Evolutionary conservation across 2,329 filamentous ascomycete species (phyloP).

Genomic region (Talaromyces sp.): DNA sequence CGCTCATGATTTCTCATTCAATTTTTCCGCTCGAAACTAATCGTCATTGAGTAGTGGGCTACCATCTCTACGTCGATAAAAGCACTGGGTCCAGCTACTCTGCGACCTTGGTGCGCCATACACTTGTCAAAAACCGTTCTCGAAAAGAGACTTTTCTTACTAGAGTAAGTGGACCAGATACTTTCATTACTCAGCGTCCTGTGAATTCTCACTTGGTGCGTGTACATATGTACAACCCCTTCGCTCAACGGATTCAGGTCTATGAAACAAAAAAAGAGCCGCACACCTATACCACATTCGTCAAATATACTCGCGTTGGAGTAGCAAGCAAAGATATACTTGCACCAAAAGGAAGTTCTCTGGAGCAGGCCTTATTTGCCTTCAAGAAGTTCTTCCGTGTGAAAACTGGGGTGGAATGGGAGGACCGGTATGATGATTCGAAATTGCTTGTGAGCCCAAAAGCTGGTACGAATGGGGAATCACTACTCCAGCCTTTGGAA

Average conservation of each 20-base stretch:
- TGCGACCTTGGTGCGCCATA: conserved; percentile 56
- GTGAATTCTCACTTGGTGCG: conserved; percentile 9
- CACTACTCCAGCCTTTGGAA: conserved; percentile 21
- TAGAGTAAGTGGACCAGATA: conserved; percentile 47
- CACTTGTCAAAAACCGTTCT: conserved; percentile 41
- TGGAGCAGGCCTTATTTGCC: conserved; percentile 43
- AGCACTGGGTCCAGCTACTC: conserved; percentile 61
- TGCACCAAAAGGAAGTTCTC: conserved; percentile 30
- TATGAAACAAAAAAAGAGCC: conserved; percentile 63
- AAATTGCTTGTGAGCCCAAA: conserved; percentile 21
- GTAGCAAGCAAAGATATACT: conserved; percentile 32
- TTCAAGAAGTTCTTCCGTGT: conserved; percentile 58
- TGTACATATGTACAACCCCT: conserved; percentile 23
- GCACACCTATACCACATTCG: conserved; percentile 59
- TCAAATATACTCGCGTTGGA: conserved; percentile 42
- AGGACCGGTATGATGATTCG: conserved; percentile 35
- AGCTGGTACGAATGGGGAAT: conserved; percentile 22
- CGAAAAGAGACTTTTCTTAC: conserved; percentile 58
- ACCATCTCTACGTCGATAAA: conserved; percentile 62
- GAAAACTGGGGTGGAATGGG: conserved; percentile 60
- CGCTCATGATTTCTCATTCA: not conserved
- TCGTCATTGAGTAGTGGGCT: conserved; percentile 47
- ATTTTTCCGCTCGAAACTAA: not conserved
- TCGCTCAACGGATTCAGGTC: conserved; percentile 49
- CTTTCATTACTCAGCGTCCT: conserved; percentile 17